Evolutionary conservation across 148 eudicot genomes (phyloP).

Genomic region (Suaeda aralocaspica): DNA sequence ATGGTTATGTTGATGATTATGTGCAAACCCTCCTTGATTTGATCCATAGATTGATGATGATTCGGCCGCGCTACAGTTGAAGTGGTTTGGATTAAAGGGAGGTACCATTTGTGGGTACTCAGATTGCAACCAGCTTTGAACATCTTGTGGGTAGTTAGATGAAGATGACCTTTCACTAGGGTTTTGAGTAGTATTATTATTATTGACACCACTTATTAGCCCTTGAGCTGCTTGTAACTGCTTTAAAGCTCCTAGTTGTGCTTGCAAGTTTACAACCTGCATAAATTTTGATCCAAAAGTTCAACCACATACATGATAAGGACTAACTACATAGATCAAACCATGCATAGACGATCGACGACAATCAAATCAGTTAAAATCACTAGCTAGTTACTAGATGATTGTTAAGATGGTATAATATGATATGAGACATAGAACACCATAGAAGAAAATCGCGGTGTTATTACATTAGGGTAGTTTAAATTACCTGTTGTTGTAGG

Average conservation of each 20-base stretch:
- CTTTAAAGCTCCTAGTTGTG: conserved; percentile 56
- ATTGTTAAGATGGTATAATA: too few species aligned
- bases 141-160: conserved; percentile 43
- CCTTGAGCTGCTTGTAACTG: conserved; percentile 53
- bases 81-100: conserved; percentile 39
- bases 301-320: too few species aligned
- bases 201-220: conserved; percentile 15
- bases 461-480: neutral
- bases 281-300: conserved; percentile 2
- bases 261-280: conserved; percentile 75
- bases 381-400: too few species aligned
- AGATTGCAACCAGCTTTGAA: conserved; percentile 66
- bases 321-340: neutral
- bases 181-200: conserved; percentile 32
- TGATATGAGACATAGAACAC: neutral
- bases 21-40: conserved; percentile 29
- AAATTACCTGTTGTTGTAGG: conserved; percentile 82
- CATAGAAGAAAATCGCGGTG: neutral
- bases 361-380: too few species aligned
- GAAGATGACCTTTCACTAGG: conserved; percentile 38
- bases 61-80: conserved; percentile 28
- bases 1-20: conserved; percentile 26
- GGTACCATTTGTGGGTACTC: conserved; percentile 49
- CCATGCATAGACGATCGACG: too few species aligned
- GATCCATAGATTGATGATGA: conserved; percentile 32